Evolutionary conservation across 805 yeast genomes (phyloP).

Genomic region (Candida boidinii): DNA sequence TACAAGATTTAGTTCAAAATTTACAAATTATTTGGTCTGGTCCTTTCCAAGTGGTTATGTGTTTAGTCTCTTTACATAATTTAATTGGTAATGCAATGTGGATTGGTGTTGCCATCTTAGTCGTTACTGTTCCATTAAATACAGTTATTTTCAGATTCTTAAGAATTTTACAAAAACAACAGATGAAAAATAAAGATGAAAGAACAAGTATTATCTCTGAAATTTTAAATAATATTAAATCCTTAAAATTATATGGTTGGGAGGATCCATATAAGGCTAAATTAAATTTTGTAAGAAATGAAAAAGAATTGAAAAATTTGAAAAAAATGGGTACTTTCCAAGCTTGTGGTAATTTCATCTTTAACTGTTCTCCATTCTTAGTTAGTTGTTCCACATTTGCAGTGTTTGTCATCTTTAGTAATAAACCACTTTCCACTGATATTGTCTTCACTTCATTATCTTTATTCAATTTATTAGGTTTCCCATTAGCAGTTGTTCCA

Average conservation of each 20-base stretch:
- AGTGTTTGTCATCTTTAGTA: slow-evolving; percentile 49
- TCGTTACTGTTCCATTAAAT: slow-evolving; percentile 73
- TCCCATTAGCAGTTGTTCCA: slow-evolving; percentile 91
- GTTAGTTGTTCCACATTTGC: slow-evolving; percentile 90
- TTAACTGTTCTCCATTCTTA: slow-evolving; percentile 80
- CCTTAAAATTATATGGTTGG: slow-evolving; percentile 93
- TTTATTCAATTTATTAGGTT: slow-evolving; percentile 76
- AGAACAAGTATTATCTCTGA: slow-evolving; percentile 86
- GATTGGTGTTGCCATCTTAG: slow-evolving; percentile 83
- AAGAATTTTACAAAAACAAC: slow-evolving; percentile 67
- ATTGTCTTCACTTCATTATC: slow-evolving; percentile 88
- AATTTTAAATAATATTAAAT: slow-evolving; percentile 83
- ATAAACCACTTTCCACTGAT: slow-evolving; percentile 73
- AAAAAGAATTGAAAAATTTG: slow-evolving; percentile 72
- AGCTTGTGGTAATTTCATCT: slow-evolving; percentile 67
- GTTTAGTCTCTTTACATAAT: slow-evolving; percentile 64
- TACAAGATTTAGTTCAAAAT: slow-evolving; percentile 75
- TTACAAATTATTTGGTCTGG: slow-evolving; percentile 86
- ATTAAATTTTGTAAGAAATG: slow-evolving; percentile 76
- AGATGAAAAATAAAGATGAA: slow-evolving; percentile 87
- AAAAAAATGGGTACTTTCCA: slow-evolving; percentile 62
- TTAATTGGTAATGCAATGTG: slow-evolving; percentile 87
- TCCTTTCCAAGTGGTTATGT: slow-evolving; percentile 76
- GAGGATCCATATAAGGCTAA: slow-evolving; percentile 75
- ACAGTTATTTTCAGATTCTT: slow-evolving; percentile 59